phyloP scores from a whole-genome alignment of 805 yeast genomes.

The Kodamaea hsintzibuensis region DNA sequence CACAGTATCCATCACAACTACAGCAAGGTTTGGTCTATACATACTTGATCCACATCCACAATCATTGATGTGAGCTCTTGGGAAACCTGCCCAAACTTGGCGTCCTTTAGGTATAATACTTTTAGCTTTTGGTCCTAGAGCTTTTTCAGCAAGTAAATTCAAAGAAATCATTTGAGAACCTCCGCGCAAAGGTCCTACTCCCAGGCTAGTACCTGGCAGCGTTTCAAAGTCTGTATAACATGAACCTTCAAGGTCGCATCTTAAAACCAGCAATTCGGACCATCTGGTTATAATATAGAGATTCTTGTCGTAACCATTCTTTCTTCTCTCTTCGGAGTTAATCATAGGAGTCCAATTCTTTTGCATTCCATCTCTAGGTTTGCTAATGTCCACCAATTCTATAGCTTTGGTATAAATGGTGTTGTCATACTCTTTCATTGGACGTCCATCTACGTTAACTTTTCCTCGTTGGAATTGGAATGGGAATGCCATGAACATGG shows the following conservation, averaged over 20 bases:
- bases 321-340: constrained; percentile 22
- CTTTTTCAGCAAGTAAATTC: constrained; percentile 7
- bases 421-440: constrained; percentile 14
- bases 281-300: constrained; percentile 36
- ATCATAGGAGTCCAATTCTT: constrained; percentile 47
- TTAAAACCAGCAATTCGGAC: constrained; percentile 28
- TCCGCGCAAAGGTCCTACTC: constrained; percentile 37
- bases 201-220: not conserved
- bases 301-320: constrained; percentile 26
- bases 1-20: constrained; percentile 17
- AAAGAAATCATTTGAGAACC: constrained; percentile 35
- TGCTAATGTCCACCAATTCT: constrained; percentile 19
- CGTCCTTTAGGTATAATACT: constrained; percentile 23
- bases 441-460: constrained; percentile 23
- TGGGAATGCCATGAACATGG: constrained; percentile 35
- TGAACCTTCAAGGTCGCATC: constrained; percentile 22
- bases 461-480: constrained; percentile 37
- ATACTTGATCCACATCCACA: constrained; percentile 44
- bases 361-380: constrained; percentile 15
- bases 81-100: constrained; percentile 44
- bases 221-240: constrained; percentile 21
- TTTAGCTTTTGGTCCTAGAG: not conserved
- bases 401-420: constrained; percentile 19
- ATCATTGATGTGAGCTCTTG: constrained; percentile 36
- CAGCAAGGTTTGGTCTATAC: constrained; percentile 43